phyloP scores from a whole-genome alignment of 2,329 filamentous ascomycete genomes.

The Aspergillus eucalypticola region DNA sequence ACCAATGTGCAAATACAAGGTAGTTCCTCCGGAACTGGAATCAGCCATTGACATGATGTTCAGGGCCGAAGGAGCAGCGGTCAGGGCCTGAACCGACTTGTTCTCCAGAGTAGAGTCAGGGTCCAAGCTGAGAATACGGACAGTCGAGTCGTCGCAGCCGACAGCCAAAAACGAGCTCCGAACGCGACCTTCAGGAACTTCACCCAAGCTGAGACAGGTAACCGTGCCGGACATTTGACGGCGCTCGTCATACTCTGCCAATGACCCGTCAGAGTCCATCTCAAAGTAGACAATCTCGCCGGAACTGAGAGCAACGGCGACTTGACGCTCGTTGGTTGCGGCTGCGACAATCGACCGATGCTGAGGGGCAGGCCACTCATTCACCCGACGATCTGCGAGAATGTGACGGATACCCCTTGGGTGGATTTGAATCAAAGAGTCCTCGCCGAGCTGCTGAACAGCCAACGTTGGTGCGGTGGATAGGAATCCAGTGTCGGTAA shows the following conservation, averaged over 20 bases:
- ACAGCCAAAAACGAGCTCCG: slow-evolving; percentile 93
- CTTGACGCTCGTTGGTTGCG: slow-evolving; percentile 88
- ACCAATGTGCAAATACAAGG: slow-evolving; percentile 92
- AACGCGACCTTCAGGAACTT: slow-evolving; percentile 84
- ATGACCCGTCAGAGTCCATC: slow-evolving; percentile 85
- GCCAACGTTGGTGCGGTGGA: slow-evolving; percentile 85
- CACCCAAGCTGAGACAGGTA: slow-evolving; percentile 88
- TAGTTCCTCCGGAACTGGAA: slow-evolving; percentile 82
- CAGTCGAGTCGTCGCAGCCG: slow-evolving; percentile 94
- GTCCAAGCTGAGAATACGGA: slow-evolving; percentile 86
- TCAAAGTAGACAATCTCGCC: slow-evolving; percentile 98
- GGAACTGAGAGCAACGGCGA: slow-evolving; percentile 89
- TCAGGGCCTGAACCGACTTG: slow-evolving; percentile 91
- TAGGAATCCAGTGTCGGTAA: slow-evolving; percentile 89
- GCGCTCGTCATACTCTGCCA: slow-evolving; percentile 93
- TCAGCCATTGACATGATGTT: slow-evolving; percentile 96
- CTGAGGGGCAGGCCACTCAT: slow-evolving; percentile 90
- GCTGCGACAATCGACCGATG: slow-evolving; percentile 95
- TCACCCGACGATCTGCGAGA: slow-evolving; percentile 71
- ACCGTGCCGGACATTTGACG: slow-evolving; percentile 95
- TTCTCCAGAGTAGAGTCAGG: slow-evolving; percentile 88
- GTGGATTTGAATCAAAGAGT: slow-evolving; percentile 90
- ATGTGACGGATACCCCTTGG: slow-evolving; percentile 96
- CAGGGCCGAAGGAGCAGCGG: slow-evolving; percentile 82
- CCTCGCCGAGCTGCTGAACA: slow-evolving; percentile 90